Conservation (phyloP, 192 early-diverging fungal genomes). For the Coemansia sp. region DNA sequence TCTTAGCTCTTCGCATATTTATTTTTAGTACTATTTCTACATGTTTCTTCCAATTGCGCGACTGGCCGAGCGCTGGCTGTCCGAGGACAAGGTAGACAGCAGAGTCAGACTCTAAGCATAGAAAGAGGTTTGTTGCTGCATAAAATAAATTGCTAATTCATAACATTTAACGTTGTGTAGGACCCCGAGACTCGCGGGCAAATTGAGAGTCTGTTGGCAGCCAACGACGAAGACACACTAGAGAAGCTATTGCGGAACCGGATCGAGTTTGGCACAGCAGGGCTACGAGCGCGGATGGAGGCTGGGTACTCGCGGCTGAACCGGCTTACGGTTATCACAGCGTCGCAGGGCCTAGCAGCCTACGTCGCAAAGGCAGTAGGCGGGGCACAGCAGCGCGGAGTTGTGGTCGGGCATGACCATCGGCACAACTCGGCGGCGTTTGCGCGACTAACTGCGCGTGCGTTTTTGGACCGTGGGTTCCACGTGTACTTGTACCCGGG, state of each 20-base stretch:
- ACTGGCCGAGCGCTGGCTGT: constrained; percentile 49
- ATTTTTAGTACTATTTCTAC: neutral
- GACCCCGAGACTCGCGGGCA: constrained; percentile 46
- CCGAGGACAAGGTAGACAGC: constrained; percentile 35
- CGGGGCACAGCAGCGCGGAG: constrained; percentile 64
- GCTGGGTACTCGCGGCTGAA: constrained; percentile 94
- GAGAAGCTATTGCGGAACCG: constrained; percentile 41
- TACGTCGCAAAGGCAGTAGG: constrained; percentile 64
- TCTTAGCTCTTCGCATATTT: neutral
- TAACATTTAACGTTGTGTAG: neutral
- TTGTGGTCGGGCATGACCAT: constrained; percentile 94
- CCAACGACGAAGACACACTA: constrained; percentile 21
- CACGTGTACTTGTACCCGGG: constrained; percentile 74
- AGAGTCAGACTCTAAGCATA: neutral
- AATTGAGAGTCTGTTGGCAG: constrained; percentile 33
- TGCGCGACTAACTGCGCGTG: constrained; percentile 78
- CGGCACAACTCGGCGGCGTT: constrained; percentile 83
- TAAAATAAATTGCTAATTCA: neutral
- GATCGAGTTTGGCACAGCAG: constrained; percentile 87
- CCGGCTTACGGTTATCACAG: constrained; percentile 88
- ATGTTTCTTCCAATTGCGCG: neutral
- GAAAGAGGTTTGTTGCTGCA: neutral
- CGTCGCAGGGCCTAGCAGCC: constrained; percentile 79
- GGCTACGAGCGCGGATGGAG: constrained; percentile 89
- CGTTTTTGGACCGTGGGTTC: constrained; percentile 75